phyloP scores from a whole-genome alignment of 306 rosid genomes.

The Begonia loranthoides region DNA sequence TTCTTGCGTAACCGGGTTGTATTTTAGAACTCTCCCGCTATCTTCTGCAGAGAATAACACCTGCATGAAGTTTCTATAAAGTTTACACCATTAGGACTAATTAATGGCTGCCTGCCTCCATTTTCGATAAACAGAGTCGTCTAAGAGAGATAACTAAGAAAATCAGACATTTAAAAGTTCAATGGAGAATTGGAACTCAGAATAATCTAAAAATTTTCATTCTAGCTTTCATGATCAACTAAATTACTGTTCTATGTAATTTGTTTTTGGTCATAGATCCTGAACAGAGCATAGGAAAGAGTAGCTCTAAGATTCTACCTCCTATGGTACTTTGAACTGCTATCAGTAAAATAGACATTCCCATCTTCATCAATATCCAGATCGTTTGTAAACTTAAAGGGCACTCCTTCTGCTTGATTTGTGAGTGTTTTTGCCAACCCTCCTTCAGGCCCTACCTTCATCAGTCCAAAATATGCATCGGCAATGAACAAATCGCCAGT shows the following conservation, averaged over 20 bases:
- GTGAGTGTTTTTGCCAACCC: constrained; percentile 61
- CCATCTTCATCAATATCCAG: constrained; percentile 64
- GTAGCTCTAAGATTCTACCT: constrained; percentile 51
- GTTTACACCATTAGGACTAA: not conserved
- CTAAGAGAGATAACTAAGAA: too few relatives aligned
- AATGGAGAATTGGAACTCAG: not conserved
- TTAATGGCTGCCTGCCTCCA: too few relatives aligned
- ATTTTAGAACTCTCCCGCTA: constrained; percentile 70
- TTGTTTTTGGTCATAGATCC: too few relatives aligned
- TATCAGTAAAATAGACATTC: constrained; percentile 71
- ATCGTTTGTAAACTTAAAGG: constrained; percentile 59
- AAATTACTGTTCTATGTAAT: too few relatives aligned
- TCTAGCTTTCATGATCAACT: too few relatives aligned
- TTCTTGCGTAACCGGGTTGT: constrained; percentile 55
- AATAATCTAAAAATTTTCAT: too few relatives aligned
- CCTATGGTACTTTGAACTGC: constrained; percentile 47
- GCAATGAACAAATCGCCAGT: constrained; percentile 81
- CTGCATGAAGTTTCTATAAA: constrained; percentile 71
- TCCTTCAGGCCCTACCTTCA: constrained; percentile 79
- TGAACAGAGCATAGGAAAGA: too few relatives aligned
- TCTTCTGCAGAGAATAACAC: constrained; percentile 59
- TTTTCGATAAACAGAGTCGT: too few relatives aligned
- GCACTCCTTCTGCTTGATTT: constrained; percentile 66
- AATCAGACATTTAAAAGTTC: too few relatives aligned
- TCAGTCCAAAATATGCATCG: constrained; percentile 67